Evolutionary conservation across 2,329 filamentous ascomycete species (phyloP).

Genomic region (Akanthomyces dipterigenus): DNA sequence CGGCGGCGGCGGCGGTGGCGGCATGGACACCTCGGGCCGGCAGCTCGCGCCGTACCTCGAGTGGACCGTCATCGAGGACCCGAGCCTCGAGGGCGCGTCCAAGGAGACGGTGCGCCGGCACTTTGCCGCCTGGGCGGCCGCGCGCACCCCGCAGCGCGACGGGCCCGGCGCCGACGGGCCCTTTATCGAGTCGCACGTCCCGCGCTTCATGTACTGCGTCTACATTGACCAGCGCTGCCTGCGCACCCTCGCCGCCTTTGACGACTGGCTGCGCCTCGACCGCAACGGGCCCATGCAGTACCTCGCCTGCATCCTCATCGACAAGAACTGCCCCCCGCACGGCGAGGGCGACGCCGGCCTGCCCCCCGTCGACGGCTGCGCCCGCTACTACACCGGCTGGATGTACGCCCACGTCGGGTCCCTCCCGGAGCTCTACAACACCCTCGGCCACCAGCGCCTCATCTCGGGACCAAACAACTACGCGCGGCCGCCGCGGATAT

Average conservation of each 20-base stretch:
- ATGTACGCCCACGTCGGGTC: conserved; percentile 11
- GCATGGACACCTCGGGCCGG: background rate
- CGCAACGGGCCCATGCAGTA: conserved; percentile 12
- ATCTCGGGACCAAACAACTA: conserved; percentile 8
- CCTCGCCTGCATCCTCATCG: conserved; percentile 9
- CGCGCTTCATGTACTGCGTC: conserved; percentile 12
- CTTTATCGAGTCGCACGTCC: conserved; percentile 9
- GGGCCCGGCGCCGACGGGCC: conserved; percentile 9
- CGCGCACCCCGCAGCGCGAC: background rate
- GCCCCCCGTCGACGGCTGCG: conserved; percentile 5
- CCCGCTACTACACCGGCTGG: conserved; percentile 10
- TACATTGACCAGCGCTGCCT: conserved; percentile 7
- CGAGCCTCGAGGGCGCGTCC: conserved; percentile 2
- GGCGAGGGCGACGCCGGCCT: conserved; percentile 5
- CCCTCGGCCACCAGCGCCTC: conserved; percentile 9
- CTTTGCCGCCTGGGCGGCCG: conserved; percentile 9
- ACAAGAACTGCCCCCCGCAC: background rate
- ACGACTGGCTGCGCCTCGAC: conserved; percentile 11
- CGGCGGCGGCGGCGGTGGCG: background rate
- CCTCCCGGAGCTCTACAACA: conserved; percentile 12
- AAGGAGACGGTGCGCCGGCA: background rate
- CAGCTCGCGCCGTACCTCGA: conserved; percentile 3
- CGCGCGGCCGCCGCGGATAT: conserved; percentile 10
- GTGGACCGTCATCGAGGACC: conserved; percentile 10
- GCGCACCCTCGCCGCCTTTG: conserved; percentile 7